Base-by-base conservation (phyloP, 163 green algal species). In the Scenedesmus sp. region DNA sequence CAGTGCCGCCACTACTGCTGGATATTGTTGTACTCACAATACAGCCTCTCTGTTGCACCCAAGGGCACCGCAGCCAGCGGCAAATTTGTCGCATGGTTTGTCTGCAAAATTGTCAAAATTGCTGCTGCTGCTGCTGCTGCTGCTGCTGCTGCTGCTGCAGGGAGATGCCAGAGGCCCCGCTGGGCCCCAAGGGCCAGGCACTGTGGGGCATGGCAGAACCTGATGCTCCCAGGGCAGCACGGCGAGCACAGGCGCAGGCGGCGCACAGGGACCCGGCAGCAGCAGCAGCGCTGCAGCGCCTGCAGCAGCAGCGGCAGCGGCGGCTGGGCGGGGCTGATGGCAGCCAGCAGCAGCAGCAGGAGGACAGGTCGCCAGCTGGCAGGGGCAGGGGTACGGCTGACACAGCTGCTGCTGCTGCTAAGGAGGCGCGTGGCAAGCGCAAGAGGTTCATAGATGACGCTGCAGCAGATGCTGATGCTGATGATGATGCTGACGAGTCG, bases 361-460 rank as follows among this genome's bases (percentile, higher is more conserved):
- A 7, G 23, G 1, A 52, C 12, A 23, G 2, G 70, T 23, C 70
- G 20, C 6, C 2, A 1, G 4, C 12, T 13, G 70, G 23, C 20
- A 13, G 70, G 3, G 12, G 10, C 23, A 79, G 70, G 6, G 23
- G 23, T 23, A 52, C 23, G 12, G 70, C 82, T 73, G 82, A 54
- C 70, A 55, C 16, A 23, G 82, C 82, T 54, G 46, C 4, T 70
- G 79, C 46, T 77, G 18, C 7, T 77, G 70, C 70, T 79, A 23
- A 4, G 46, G 70, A 6, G 46, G 23, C 46, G 70, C 12, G 4
- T 79, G 70, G 70, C 23, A 79, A 79, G 70, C 70, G 70, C 20
- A 79, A 79, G 70, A 23, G 70, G 70, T 79, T 88, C n/a, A 77
- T 55, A 13, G 57, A 46, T 77, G 83, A n/a, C 76, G 83, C 83